Evolutionary conservation across 805 yeast genomes (phyloP).

Genomic region (Metschnikowia lochheadii): DNA sequence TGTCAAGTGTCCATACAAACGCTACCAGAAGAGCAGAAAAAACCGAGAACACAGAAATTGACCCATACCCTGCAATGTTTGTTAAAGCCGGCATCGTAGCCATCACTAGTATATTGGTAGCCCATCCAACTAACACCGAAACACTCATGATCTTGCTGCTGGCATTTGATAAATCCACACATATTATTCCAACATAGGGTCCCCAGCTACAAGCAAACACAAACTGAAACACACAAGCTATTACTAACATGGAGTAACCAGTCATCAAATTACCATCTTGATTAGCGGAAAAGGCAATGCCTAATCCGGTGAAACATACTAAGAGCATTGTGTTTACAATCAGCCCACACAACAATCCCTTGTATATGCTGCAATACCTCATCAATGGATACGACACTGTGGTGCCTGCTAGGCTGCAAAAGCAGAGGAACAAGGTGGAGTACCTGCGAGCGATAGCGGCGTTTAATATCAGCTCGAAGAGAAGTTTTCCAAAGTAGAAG

Average conservation of each 20-base stretch:
- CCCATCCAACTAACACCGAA: slow-evolving; percentile 22
- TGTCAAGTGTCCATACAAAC: slow-evolving; percentile 6
- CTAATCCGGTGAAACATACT: slow-evolving; percentile 6
- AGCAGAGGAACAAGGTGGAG: slow-evolving; percentile 18
- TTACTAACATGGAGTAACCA: slow-evolving; percentile 12
- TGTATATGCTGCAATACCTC: slow-evolving; percentile 9
- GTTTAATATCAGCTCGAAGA: slow-evolving; percentile 15
- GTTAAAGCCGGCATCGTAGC: slow-evolving; percentile 14
- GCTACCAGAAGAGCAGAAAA: slow-evolving; percentile 17
- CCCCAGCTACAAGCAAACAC: slow-evolving; percentile 31
- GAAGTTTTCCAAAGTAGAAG: slow-evolving; percentile 27
- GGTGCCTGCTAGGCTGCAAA: slow-evolving; percentile 21
- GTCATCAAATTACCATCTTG: not conserved
- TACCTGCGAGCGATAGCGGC: slow-evolving; percentile 1
- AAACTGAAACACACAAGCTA: slow-evolving; percentile 19
- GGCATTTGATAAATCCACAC: slow-evolving; percentile 22
- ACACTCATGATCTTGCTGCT: slow-evolving; percentile 18
- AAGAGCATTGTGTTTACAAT: slow-evolving; percentile 1
- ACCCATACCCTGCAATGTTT: slow-evolving; percentile 16
- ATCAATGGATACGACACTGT: slow-evolving; percentile 17
- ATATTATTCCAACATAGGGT: slow-evolving; percentile 25
- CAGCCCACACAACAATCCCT: slow-evolving; percentile 14
- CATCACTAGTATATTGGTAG: slow-evolving; percentile 21
- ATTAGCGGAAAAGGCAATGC: not conserved
- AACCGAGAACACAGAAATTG: slow-evolving; percentile 19